phyloP scores from a whole-genome alignment of 2,329 filamentous ascomycete species.

The Rugonectria rugulosa region DNA sequence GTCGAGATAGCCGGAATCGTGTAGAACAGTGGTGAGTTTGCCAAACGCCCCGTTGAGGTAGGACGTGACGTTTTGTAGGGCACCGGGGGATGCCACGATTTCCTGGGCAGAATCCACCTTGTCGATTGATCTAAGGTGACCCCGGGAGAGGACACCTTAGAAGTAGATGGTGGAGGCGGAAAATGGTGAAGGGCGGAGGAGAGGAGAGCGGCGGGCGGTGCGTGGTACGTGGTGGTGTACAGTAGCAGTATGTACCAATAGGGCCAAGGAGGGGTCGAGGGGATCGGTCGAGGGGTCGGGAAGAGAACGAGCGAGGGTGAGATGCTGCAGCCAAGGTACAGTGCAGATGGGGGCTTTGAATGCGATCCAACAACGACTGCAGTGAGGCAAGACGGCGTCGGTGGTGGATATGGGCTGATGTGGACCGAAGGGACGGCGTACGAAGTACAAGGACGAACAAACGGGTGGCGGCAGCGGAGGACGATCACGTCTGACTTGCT shows the following conservation, averaged over 20 bases:
- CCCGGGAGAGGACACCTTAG: constrained; percentile 47
- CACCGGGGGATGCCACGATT: constrained; percentile 68
- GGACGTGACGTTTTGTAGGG: constrained; percentile 65
- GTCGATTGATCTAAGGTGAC: constrained; percentile 51
- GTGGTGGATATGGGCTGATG: constrained; percentile 39
- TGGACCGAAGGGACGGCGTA: constrained; percentile 36
- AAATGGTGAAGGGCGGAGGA: constrained; percentile 25
- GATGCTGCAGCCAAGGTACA: constrained; percentile 3
- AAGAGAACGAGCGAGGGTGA: neutral
- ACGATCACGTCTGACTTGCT: constrained; percentile 36
- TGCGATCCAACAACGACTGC: constrained; percentile 25
- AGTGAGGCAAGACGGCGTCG: constrained; percentile 11
- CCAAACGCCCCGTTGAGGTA: constrained; percentile 63
- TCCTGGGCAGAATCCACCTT: constrained; percentile 70
- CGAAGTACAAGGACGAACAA: constrained; percentile 24
- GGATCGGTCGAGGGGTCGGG: neutral
- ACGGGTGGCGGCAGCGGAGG: constrained; percentile 34
- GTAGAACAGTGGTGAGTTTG: constrained; percentile 44
- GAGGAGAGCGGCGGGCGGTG: constrained; percentile 22
- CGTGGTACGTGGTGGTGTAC: constrained; percentile 3
- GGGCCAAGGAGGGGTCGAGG: constrained; percentile 12
- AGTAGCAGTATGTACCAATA: too few species aligned
- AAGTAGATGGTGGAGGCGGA: constrained; percentile 28
- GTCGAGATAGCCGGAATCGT: constrained; percentile 55
- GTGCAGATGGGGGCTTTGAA: constrained; percentile 19